These are phyloP conservation scores for Ceratocystis eucalypticola DNA, from an alignment of 2,329 filamentous ascomycete species.

Conservation along the genomic window DNA sequence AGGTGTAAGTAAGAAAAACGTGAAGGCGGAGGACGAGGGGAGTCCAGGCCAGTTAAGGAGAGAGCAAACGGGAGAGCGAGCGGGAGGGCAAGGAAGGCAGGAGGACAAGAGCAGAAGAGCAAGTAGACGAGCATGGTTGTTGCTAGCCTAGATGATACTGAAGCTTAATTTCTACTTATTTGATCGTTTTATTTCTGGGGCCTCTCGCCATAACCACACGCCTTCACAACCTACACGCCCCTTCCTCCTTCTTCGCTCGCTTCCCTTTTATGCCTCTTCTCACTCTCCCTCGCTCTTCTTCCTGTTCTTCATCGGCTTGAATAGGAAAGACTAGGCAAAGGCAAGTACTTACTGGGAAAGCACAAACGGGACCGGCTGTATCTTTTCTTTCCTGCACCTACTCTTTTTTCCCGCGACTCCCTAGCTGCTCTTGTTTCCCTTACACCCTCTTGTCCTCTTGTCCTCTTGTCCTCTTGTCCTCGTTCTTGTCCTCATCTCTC, in stretches of 20 bases:
- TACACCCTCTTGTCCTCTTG: neutral
- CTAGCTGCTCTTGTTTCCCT: neutral
- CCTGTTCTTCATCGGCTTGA: neutral
- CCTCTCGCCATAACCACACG: too few species aligned
- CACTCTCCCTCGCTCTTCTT: neutral
- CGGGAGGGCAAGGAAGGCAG: neutral
- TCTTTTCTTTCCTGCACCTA: neutral
- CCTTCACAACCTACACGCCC: neutral
- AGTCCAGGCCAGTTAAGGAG: slow-evolving; percentile 14
- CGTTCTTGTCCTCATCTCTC: neutral
- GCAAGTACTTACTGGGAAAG: neutral
- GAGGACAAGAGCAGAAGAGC: neutral
- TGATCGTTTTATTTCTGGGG: neutral
- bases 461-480: neutral
- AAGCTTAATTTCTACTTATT: neutral
- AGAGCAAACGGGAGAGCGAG: neutral
- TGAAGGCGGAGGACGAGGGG: slow-evolving; percentile 6
- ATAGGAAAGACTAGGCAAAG: slow-evolving; percentile 2
- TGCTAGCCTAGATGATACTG: neutral
- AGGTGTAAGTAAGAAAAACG: slow-evolving; percentile 6
- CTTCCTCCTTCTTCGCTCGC: neutral
- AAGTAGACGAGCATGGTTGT: neutral
- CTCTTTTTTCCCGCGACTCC: neutral
- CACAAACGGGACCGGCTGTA: neutral
- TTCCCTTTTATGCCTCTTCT: neutral